These are phyloP conservation scores for Allium fistulosum DNA, from an alignment of 106 monocot species.

Conservation along the genomic window DNA sequence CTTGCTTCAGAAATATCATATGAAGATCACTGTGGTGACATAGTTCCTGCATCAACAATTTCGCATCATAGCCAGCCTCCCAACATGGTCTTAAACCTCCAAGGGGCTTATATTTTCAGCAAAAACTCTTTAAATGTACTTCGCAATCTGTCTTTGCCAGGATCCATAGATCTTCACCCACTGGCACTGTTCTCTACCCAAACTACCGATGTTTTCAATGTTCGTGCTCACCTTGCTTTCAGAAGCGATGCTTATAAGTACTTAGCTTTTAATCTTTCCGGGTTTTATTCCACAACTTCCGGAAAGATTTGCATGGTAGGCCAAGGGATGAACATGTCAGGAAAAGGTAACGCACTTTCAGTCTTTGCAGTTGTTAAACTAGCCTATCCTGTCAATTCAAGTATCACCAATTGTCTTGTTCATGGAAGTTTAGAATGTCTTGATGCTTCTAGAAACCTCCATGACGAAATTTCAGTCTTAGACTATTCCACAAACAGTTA, in stretches of 20 bases:
- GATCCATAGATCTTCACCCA: too few relatives aligned
- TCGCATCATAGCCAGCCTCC: too few relatives aligned
- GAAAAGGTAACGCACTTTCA: slow-evolving; percentile 20
- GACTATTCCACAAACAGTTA: slow-evolving; percentile 40
- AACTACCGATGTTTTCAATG: background rate
- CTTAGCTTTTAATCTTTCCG: background rate
- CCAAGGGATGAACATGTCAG: background rate
- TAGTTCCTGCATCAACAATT: background rate
- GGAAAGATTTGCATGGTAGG: slow-evolving; percentile 71
- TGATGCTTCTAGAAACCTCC: slow-evolving; percentile 6
- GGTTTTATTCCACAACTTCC: slow-evolving; percentile 39
- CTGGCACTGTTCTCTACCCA: background rate
- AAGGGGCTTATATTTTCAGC: too few relatives aligned
- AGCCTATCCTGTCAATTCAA: slow-evolving; percentile 7
- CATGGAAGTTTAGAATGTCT: slow-evolving; percentile 14
- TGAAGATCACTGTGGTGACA: background rate
- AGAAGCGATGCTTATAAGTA: background rate
- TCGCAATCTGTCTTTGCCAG: too few relatives aligned
- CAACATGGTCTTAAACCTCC: too few relatives aligned
- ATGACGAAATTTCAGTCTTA: slow-evolving; percentile 28
- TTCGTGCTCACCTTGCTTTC: background rate
- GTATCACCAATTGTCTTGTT: slow-evolving; percentile 25
- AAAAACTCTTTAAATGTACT: too few relatives aligned
- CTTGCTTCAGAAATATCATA: background rate
- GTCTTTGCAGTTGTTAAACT: slow-evolving; percentile 34